Evolutionary conservation across 1,139 yeast genomes (phyloP).

Genomic region (Candida sp.): DNA sequence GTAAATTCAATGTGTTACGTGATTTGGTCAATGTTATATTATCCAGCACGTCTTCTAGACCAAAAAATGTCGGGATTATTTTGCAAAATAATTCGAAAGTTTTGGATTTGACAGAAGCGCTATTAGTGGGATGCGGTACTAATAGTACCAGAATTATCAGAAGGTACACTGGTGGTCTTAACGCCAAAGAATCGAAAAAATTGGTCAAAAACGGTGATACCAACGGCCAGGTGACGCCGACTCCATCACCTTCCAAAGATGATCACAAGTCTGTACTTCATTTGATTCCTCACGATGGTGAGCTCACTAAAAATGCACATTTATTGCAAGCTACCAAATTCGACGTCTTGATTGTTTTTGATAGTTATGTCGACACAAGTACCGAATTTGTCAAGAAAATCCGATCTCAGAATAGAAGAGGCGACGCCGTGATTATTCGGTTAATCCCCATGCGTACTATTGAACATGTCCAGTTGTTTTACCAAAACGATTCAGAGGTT

Average conservation of each 20-base stretch:
- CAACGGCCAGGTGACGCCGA: slow-evolving; percentile 4
- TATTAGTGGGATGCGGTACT: slow-evolving; percentile 54
- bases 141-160: slow-evolving; percentile 52
- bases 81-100: slow-evolving; percentile 40
- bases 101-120: slow-evolving; percentile 76
- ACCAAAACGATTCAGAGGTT: slow-evolving; percentile 16
- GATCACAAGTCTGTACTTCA: slow-evolving; percentile 23
- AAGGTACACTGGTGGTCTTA: slow-evolving; percentile 61
- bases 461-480: slow-evolving; percentile 62
- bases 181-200: slow-evolving; percentile 36
- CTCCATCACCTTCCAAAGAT: background rate
- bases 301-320: slow-evolving; percentile 25
- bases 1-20: slow-evolving; percentile 71
- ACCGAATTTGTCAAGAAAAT: slow-evolving; percentile 24
- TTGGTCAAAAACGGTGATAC: slow-evolving; percentile 12
- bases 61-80: slow-evolving; percentile 34
- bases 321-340: slow-evolving; percentile 31
- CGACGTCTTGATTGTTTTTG: slow-evolving; percentile 68
- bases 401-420: slow-evolving; percentile 28
- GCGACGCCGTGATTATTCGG: slow-evolving; percentile 57
- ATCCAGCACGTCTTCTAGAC: slow-evolving; percentile 33
- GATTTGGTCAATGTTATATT: slow-evolving; percentile 51
- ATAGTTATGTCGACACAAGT: slow-evolving; percentile 56
- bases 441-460: slow-evolving; percentile 76
- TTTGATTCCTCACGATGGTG: slow-evolving; percentile 43